Evolutionary conservation across 768 basidiomycete species (phyloP), one percentile per base, ranked within the genome.

Genomic region (Daedaleopsis sinensis): DNA sequence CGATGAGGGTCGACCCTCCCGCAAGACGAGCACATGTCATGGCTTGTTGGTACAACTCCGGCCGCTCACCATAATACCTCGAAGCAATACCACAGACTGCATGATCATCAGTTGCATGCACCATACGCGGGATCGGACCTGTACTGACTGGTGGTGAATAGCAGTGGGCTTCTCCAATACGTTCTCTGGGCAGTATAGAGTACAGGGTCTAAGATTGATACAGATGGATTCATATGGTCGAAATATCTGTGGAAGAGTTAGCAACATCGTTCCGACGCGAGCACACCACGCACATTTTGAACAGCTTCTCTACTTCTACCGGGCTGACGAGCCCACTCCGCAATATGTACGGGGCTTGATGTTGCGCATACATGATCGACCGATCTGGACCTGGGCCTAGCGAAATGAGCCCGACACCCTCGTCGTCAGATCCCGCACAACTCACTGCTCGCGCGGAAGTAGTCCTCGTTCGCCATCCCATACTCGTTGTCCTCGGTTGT

Each of bases 11-110:
- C 23, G 84, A 87, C 1, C 91, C 91, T 16, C 91, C 92, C 1
- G 90, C 88, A 3, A 85, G 80, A 58, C 90, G 87, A 3, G 90
- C 89, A 56, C 84, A 90, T 55, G 87, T 84, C 85, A 93, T 92
- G 12, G 84, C 76, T 65, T 86, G 82, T 12, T 76, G 72, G 63
- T 94, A 93, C 1, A 96, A 79, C 13, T 84, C 84, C 0, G 87
- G 85, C 23, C 89, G 85, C 50, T 86, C 83, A 1, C 80, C 70
- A 69, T 93, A 91, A 73, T 89, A 94, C 59, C 94, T 80, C 13
- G 94, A 94, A 6, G 94, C 86, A 58, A 95, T 84, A 2, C 92
- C 94, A 71, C 94, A 96, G 43, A 97, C 91, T 92, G 49, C 23
- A 16, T 23, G 46, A 39, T 35, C 32, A 37, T 48, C 42, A 49